Conservation (phyloP, 2,329 filamentous ascomycete genomes). For the Penicillium brevicompactum region DNA sequence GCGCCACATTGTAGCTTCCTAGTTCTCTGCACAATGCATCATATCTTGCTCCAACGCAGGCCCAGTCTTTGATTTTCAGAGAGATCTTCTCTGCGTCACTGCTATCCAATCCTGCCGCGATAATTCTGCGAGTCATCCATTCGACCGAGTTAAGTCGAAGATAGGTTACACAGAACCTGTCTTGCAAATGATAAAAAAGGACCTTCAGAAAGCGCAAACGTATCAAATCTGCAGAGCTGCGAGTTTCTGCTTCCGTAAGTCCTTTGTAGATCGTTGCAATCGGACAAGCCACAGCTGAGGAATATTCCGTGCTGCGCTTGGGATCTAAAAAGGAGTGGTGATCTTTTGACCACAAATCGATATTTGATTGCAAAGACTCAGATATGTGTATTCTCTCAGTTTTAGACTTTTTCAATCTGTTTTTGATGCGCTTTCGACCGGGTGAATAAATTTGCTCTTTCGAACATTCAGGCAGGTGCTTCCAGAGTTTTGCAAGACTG, state of each 20-base stretch:
- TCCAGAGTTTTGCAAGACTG: not conserved
- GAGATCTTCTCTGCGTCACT: not conserved
- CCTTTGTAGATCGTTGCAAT: not conserved
- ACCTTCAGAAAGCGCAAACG: not conserved
- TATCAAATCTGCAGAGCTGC: not conserved
- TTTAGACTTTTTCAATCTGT: not conserved
- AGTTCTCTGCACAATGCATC: not conserved
- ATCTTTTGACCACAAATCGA: not conserved
- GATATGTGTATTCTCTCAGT: not conserved
- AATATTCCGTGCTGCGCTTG: not conserved
- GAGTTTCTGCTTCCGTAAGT: not conserved
- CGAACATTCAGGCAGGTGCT: not conserved
- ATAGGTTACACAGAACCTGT: not conserved
- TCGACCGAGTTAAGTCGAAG: not conserved
- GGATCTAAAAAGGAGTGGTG: not conserved
- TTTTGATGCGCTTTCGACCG: not conserved
- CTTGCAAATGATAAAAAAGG: not conserved
- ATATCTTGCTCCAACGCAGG: not conserved
- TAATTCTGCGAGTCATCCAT: not conserved
- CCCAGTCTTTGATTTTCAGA: not conserved
- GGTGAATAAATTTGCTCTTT: not conserved
- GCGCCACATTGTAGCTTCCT: not conserved
- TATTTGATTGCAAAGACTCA: not conserved
- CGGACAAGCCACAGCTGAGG: not conserved
- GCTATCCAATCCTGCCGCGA: not conserved